phyloP scores from a whole-genome alignment of 2,329 filamentous ascomycete genomes.

The Hymenoscyphus occultus region DNA sequence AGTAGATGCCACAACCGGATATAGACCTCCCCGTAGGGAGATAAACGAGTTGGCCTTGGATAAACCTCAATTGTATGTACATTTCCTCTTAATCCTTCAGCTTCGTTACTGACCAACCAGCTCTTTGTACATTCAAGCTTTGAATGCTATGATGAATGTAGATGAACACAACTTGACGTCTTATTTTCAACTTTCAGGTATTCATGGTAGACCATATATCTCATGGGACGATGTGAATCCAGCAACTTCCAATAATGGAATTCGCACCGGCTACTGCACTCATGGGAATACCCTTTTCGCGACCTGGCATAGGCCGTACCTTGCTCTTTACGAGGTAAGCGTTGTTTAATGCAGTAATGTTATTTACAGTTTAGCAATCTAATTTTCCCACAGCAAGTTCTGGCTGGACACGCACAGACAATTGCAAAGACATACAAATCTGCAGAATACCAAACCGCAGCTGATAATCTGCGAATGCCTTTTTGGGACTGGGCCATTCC shows the following conservation, averaged over 20 bases:
- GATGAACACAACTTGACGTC: constrained; percentile 13
- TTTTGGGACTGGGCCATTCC: constrained; percentile 46
- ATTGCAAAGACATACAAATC: constrained; percentile 39
- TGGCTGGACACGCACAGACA: constrained; percentile 44
- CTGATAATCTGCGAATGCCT: constrained; percentile 41
- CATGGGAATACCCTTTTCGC: constrained; percentile 61
- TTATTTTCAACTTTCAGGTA: constrained; percentile 21
- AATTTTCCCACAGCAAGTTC: constrained; percentile 43
- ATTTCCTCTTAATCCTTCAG: too few relatives aligned
- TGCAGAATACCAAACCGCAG: constrained; percentile 42
- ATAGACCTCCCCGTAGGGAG: constrained; percentile 13
- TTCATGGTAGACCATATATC: constrained; percentile 18
- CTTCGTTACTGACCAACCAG: constrained; percentile 4
- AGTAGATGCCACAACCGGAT: constrained; percentile 9
- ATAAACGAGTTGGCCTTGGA: constrained; percentile 13
- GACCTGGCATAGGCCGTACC: constrained; percentile 54
- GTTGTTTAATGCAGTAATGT: background rate
- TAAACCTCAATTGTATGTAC: constrained; percentile 13
- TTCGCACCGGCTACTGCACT: constrained; percentile 56
- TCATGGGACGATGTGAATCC: constrained; percentile 17
- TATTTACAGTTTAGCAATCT: background rate
- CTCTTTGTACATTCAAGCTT: constrained; percentile 18
- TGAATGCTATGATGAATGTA: constrained; percentile 12
- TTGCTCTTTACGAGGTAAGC: constrained; percentile 51
- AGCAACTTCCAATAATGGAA: background rate